Base-by-base conservation (phyloP, 2,329 filamentous ascomycete species). In the Zymoseptoria crescenta region DNA sequence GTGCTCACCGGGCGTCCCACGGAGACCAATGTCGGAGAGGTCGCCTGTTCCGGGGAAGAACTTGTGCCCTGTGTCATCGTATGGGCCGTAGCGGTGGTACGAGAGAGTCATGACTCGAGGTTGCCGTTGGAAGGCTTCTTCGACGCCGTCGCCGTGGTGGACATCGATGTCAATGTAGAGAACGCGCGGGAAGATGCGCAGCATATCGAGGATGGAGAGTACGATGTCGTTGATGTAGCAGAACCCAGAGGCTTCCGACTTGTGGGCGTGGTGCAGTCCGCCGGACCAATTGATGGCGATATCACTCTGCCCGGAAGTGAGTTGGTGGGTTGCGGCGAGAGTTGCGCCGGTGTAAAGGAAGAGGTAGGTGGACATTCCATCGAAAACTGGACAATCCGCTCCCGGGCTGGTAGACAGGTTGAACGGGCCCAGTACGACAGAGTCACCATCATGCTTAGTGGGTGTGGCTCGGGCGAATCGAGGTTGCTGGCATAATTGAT, bases 201-300 rank as follows among this genome's bases (percentile, higher is more conserved):
- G 80, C 8, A 99, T 83, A 72, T 96, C 88, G 45, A 97, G 82
- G 67, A 96, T 94, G 41, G 89, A 91, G 52, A 99, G 83, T 59
- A 97, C 94, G 68, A 97, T 97, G 74, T 99, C 94, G 74, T 99
- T 99, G 77, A 97, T 91, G 77, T 99, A 99, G 78, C 94, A 99
- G 75, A 99, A 99, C 0, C 94, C 94, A 13, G 88, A 93, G 0
- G 94, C 93, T 75, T 96, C 91, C 56, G 87, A 85, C 72, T 93
- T 94, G 75, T 97, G 96, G 52, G 94, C 94, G 71, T 99, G 94
- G 74, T 99, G 94, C 29, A 99, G 82, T 9, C 94, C 94, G 41
- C 94, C 94, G 19, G 91, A 94, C 94, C 94, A 99, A 69, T 96
- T 95, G 70, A 99, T 91, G 57, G 94, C 94, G 71, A 99, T 96